A percentile compares a stretch with the other conserved stretches of the same genome.
These are phyloP conservation scores for Epichloe sibirici DNA, from an alignment of 2,329 filamentous ascomycete genomes.

Conservation along the genomic window DNA sequence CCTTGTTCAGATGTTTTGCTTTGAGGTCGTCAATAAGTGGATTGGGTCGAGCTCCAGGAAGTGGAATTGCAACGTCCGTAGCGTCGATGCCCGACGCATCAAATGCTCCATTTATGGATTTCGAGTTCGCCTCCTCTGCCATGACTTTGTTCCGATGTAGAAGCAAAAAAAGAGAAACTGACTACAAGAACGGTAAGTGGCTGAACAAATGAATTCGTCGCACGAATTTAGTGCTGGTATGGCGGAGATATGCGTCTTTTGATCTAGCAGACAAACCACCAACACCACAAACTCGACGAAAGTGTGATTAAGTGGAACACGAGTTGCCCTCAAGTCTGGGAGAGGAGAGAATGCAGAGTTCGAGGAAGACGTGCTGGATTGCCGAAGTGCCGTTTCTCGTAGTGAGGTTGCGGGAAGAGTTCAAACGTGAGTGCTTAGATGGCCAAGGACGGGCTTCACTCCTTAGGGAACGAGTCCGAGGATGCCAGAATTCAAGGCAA, in stretches of 20 bases:
- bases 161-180: too few relatives aligned
- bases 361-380: background rate
- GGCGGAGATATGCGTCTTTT: background rate
- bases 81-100: background rate
- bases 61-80: background rate
- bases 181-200: background rate
- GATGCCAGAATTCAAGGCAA: background rate
- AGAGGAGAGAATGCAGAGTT: too few relatives aligned
- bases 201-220: background rate
- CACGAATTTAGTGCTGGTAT: background rate
- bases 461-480: background rate
- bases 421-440: background rate
- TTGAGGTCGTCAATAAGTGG: slow-evolving; percentile 25
- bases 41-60: slow-evolving; percentile 18
- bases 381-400: background rate
- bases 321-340: background rate
- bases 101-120: background rate
- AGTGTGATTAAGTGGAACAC: background rate
- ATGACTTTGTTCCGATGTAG: background rate
- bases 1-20: slow-evolving; percentile 25
- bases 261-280: background rate
- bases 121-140: background rate
- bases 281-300: background rate
- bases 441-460: background rate
- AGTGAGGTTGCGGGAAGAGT: background rate